Conservation (phyloP, 495 filamentous ascomycete species). For the Cercophora newfieldiana region DNA sequence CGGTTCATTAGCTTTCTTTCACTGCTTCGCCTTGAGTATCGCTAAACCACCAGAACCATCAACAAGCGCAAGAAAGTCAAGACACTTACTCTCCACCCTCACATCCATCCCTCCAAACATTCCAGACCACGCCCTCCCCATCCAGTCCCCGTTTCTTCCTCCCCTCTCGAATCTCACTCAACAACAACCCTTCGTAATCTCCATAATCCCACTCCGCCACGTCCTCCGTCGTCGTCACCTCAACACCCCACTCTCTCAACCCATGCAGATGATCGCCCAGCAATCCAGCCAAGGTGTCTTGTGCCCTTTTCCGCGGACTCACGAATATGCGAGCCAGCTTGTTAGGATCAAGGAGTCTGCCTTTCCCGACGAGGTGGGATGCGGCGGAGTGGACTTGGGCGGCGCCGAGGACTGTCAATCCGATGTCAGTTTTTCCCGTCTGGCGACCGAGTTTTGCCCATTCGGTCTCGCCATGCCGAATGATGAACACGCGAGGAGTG, state of each 20-base stretch:
- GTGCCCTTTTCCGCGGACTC: constrained; percentile 7
- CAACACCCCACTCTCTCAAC: neutral
- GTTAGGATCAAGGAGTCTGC: neutral
- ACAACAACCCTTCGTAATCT: constrained; percentile 10
- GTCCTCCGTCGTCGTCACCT: constrained; percentile 9
- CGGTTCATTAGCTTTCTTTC: neutral
- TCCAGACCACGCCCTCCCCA: constrained; percentile 3
- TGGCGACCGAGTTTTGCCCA: constrained; percentile 14
- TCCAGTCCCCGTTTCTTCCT: constrained; percentile 10
- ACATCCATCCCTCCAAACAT: constrained; percentile 16
- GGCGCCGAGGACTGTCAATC: neutral
- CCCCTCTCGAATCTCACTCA: neutral
- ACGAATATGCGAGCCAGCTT: neutral
- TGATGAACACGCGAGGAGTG: constrained; percentile 12
- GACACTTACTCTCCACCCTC: constrained; percentile 15
- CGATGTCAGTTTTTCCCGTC: constrained; percentile 8
- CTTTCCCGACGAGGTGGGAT: constrained; percentile 4
- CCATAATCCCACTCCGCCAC: constrained; percentile 19
- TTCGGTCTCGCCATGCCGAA: constrained; percentile 17
- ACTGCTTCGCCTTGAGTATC: neutral
- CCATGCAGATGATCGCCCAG: neutral
- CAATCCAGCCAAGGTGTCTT: constrained; percentile 4
- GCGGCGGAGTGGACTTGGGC: constrained; percentile 3
- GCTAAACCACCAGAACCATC: neutral
- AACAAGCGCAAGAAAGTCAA: neutral